Evolutionary conservation across 345 rosid species (phyloP), one percentile per base, ranked within the genome.

Genomic region (Raphanus raphanistrum): DNA sequence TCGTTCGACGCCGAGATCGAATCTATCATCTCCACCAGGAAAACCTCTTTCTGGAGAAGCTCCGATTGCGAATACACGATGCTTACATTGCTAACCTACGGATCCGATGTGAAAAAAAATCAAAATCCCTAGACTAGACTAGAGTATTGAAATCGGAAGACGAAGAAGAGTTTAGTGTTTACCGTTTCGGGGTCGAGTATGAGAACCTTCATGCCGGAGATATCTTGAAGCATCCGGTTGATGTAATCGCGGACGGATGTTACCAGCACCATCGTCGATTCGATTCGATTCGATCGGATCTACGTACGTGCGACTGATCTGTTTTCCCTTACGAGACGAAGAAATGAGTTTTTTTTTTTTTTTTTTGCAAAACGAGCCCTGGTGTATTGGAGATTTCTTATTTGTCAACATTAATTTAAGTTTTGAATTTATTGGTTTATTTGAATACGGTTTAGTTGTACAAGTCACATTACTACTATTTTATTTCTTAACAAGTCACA

Each of bases 201-300:
- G 84, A 95, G 98, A 70, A 95, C 99, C 82, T 95, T 92, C 99
- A 95, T 95, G 86, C 99, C 99, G 84, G 98, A 88, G 81, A 91
- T 92, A 73, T 91, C 98, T 77, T 92, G 95, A 81, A 95, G 78
- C 98, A 92, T 91, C 80, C 99, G 90, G 77, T 92, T 90, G 65
- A 92, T 70, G 85, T 95, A 95, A 82, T 95, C 96, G 60, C 98
- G 97, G 27, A 72, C 94, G 13, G 98, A 90, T 58, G 92, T 76
- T 17, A 92, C 88, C 69, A 92, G 78, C 69, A 91, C 99, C 98
- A 95, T 92, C 65, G 71, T 43, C 15, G 52, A 43, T 43, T 63
- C 11, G 62, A 31, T n/a, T 79, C 70, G 61, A 16, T 0, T 32
- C 59, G 65, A 60, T 65, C 54, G 71, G 86, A 85, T 78, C 77